Conservation (phyloP, 2,329 filamentous ascomycete genomes). For the Aspergillus clavatus region DNA sequence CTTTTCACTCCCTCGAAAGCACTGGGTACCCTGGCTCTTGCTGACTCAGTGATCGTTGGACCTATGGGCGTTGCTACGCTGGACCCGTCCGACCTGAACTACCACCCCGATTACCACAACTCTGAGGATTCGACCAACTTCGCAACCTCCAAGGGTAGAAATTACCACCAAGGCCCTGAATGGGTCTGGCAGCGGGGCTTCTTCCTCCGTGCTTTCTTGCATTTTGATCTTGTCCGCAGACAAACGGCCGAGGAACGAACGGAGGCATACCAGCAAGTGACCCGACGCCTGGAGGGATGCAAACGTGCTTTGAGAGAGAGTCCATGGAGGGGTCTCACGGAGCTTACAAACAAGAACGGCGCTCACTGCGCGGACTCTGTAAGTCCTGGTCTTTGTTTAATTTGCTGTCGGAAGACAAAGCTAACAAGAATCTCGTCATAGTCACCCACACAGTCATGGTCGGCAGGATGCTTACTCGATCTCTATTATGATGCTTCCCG, state of each 20-base stretch:
- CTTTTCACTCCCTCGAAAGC: conserved; percentile 79
- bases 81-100: conserved; percentile 87
- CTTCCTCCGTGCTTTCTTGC: conserved; percentile 84
- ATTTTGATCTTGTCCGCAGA: conserved; percentile 77
- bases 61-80: conserved; percentile 94
- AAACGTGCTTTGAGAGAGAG: conserved; percentile 76
- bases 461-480: conserved; percentile 88
- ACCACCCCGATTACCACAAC: conserved; percentile 91
- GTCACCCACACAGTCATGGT: conserved; percentile 96
- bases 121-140: conserved; percentile 90
- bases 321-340: conserved; percentile 84
- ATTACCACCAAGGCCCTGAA: conserved; percentile 97
- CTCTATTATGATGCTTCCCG: conserved; percentile 83
- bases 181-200: conserved; percentile 98
- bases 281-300: conserved; percentile 72
- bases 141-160: conserved; percentile 85
- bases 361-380: conserved; percentile 83
- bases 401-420: neutral
- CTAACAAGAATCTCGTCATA: conserved; percentile 34
- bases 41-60: conserved; percentile 73
- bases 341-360: conserved; percentile 88
- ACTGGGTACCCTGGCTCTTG: conserved; percentile 70
- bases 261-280: conserved; percentile 94
- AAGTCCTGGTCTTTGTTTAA: conserved; percentile 32
- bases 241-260: conserved; percentile 62